Evolutionary conservation across 2,329 filamentous ascomycete species (phyloP).

Genomic region (Cladophialophora yegresii): DNA sequence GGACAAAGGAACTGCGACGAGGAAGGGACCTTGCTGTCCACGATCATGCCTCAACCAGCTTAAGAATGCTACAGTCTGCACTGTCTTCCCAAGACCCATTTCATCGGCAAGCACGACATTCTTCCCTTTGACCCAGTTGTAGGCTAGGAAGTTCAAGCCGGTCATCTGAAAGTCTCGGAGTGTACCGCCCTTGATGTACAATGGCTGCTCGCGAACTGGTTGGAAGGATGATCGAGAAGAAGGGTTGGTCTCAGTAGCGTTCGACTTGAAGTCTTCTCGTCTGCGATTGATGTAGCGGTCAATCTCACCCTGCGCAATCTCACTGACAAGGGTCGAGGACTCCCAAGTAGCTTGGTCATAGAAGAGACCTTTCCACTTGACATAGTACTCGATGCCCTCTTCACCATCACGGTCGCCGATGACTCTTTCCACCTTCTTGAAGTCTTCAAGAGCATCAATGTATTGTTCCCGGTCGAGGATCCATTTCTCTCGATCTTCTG

Average conservation of each 20-base stretch:
- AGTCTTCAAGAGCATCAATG: constrained; percentile 83
- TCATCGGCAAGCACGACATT: constrained; percentile 98
- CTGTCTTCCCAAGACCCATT: constrained; percentile 97
- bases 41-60: constrained; percentile 94
- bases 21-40: constrained; percentile 87
- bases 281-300: constrained; percentile 86
- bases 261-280: constrained; percentile 76
- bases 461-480: constrained; percentile 92
- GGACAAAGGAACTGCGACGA: constrained; percentile 94
- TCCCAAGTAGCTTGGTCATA: constrained; percentile 98
- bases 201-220: constrained; percentile 76
- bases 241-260: constrained; percentile 73
- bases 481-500: constrained; percentile 89
- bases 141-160: constrained; percentile 90
- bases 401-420: constrained; percentile 81
- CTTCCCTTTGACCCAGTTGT: constrained; percentile 91
- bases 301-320: constrained; percentile 82
- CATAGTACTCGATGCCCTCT: constrained; percentile 80
- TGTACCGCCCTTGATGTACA: constrained; percentile 80
- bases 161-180: constrained; percentile 91
- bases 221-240: constrained; percentile 72
- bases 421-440: constrained; percentile 87
- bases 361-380: constrained; percentile 94
- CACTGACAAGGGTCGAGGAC: constrained; percentile 69
- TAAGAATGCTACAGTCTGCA: constrained; percentile 94